Base-by-base conservation (phyloP, 23 red algal genomes). In the Gracilaria vermiculophylla region DNA sequence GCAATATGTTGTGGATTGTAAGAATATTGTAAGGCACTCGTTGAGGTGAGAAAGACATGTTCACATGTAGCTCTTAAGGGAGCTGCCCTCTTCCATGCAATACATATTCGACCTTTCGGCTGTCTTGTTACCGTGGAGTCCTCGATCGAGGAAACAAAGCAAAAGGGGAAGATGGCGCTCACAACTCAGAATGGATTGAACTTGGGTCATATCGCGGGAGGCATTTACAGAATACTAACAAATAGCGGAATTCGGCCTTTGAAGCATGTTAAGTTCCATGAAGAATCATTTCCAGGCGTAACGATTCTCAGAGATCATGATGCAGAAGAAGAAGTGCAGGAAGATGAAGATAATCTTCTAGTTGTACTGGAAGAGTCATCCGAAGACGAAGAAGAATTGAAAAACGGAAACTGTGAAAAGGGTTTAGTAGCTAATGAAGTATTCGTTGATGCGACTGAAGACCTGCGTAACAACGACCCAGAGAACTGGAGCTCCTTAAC, bases 241-340 rank as follows among this genome's bases (percentile, higher is more conserved):
- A 13, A 20, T 9, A 32, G 20, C 13, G 64, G 64, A 25, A 32
- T 53, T n/a, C 0, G 12, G 2, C 19, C 6, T 13, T 35, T 25
- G n/a, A 86, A 74, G 62, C 81, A 86, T 53, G 41, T 72, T 3
- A 60, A 42, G 6, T 56, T 72, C 62, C 42, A 44, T 27, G 81
- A 86, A 9, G 23, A 45, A 21, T 4, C 11, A 11, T 73, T 70
- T 1, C 42, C 81, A 20, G 81, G 81, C 15, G 23, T 6, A 14
- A 32, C 33, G 21, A 34, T 62, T 15, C 1, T 65, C 21, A 23
- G 31, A 32, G 29, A 36, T 14, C 33, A 14, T 4, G 61, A 77
- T 31, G 7, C 25, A 16, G 64, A 52, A 7, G 5, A 35, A 49
- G 21, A 33, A 9, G 37, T 21, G 29, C 3, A 37, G 4, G 28